Evolutionary conservation across 495 filamentous ascomycete genomes (phyloP), one percentile per base, ranked within the genome.

Genomic region (Xylaria longipes): DNA sequence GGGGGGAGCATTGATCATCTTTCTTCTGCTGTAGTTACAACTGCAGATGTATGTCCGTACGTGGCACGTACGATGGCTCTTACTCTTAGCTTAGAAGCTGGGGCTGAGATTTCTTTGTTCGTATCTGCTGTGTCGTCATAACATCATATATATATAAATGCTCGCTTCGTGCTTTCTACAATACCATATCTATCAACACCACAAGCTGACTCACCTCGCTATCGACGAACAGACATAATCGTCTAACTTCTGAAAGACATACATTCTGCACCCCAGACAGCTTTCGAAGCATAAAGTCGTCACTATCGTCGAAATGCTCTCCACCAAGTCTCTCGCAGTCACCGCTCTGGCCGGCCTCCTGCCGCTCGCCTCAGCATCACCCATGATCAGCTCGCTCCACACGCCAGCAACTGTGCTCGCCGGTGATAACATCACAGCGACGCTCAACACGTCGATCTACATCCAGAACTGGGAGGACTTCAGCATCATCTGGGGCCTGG

Each of bases 391-490:
- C n/a, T 45, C 41, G 2, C 65, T 76, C n/a, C 29, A 65, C 20
- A 68, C 74, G 12, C 74, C 71, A 5, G 70, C 65, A 1, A 54
- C 64, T 1, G 75, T 70, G 1, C 45, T 41, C 5, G 69, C 74
- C 71, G 76, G 72, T 0, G 4, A 65, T 1, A 75, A 54, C 41
- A 31, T 78, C 37, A 72, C 61, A 8, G 71, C 62, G 15, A 76
- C 74, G 7, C 70, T 78, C 22, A 70, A 31, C 9, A 72, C 72
- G 9, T 35, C 69, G 0, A 75, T 73, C 76, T 78, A 78, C 72
- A 72, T 78, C 65, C 76, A 78, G 76, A 78, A 78, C 73, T 78
- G 76, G 76, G 70, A 72, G 66, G 76, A 78, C 76, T 78, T 72
- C 73, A 72, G 73, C 66, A 78, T 78, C 74, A 65, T 77, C 17